These are phyloP conservation scores for Rhizopus stolonifer DNA, from an alignment of 371 early-diverging fungal species.

Conservation along the genomic window DNA sequence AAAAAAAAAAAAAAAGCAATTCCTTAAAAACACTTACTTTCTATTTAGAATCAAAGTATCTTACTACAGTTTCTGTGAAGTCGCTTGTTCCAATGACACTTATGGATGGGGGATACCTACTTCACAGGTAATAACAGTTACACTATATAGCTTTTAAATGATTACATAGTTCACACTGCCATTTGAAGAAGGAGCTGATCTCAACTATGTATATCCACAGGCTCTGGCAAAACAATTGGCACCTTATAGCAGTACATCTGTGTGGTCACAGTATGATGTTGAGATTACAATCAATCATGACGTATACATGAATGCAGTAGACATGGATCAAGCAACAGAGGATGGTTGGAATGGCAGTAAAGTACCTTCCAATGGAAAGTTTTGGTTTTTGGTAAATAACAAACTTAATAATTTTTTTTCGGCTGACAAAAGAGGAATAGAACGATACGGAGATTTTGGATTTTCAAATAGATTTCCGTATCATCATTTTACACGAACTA, in stretches of 20 bases:
- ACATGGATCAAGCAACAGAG: conserved; percentile 22
- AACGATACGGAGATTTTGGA: conserved; percentile 16
- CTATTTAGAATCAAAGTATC: conserved; percentile 19
- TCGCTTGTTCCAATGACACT: conserved; percentile 35
- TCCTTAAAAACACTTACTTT: neutral
- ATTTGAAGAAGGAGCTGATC: conserved; percentile 48
- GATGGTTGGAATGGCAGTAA: conserved; percentile 41
- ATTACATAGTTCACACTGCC: conserved; percentile 52
- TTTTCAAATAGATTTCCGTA: conserved; percentile 41
- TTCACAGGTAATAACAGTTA: conserved; percentile 33
- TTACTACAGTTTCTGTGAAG: conserved; percentile 39
- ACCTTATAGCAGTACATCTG: conserved; percentile 40
- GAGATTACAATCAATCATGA: conserved; percentile 50
- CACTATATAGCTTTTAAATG: too few relatives aligned
- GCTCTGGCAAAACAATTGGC: conserved; percentile 49
- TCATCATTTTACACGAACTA: conserved; percentile 44
- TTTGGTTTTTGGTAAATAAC: conserved; percentile 39
- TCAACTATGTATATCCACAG: conserved; percentile 50
- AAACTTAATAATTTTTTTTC: neutral
- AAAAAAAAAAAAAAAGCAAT: neutral
- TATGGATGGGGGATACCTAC: conserved; percentile 45
- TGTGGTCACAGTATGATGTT: conserved; percentile 44
- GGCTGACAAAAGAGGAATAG: conserved; percentile 8
- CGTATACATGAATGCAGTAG: conserved; percentile 29
- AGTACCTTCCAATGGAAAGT: conserved; percentile 36